Evolutionary conservation across 352 stramenopile genomes (phyloP).

Genomic region (Phytopythium cucurbitacearum): DNA sequence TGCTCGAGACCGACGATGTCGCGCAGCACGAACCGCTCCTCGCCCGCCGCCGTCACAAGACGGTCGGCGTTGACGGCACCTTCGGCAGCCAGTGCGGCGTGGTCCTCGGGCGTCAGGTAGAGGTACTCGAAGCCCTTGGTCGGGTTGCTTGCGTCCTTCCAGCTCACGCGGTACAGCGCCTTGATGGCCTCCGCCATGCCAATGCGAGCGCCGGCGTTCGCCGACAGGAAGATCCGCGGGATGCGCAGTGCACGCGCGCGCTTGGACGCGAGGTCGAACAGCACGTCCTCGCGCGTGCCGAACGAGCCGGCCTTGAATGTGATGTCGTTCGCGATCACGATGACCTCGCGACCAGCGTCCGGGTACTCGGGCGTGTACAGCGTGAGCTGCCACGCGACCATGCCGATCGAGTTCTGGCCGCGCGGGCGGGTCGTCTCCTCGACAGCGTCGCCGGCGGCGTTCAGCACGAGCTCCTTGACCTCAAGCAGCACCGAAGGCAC

Average conservation of each 20-base stretch:
- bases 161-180: slow-evolving; percentile 96
- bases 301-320: slow-evolving; percentile 99
- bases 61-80: slow-evolving; percentile 84
- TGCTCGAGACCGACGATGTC: slow-evolving; percentile 97
- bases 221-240: slow-evolving; percentile 98
- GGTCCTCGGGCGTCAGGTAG: slow-evolving; percentile 95
- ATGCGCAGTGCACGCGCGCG: slow-evolving; percentile 91
- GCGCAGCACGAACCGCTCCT: slow-evolving; percentile 92
- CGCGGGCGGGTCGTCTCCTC: slow-evolving; percentile 72
- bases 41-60: slow-evolving; percentile 50
- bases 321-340: slow-evolving; percentile 99
- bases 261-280: slow-evolving; percentile 98
- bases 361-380: slow-evolving; percentile 98
- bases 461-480: slow-evolving; percentile 92
- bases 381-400: slow-evolving; percentile 99
- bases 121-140: slow-evolving; percentile 99
- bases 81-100: slow-evolving; percentile 89
- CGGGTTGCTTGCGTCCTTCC: slow-evolving; percentile 95
- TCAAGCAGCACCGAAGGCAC: slow-evolving; percentile 93
- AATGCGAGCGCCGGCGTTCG: slow-evolving; percentile 98
- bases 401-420: slow-evolving; percentile 98
- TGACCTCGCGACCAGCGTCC: slow-evolving; percentile 90
- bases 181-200: slow-evolving; percentile 98
- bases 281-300: slow-evolving; percentile 97
- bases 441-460: slow-evolving; percentile 58